Evolutionary conservation across 169 alveolate species (phyloP), one percentile per base, ranked within the genome.

Genomic region (Fabrea salina): DNA sequence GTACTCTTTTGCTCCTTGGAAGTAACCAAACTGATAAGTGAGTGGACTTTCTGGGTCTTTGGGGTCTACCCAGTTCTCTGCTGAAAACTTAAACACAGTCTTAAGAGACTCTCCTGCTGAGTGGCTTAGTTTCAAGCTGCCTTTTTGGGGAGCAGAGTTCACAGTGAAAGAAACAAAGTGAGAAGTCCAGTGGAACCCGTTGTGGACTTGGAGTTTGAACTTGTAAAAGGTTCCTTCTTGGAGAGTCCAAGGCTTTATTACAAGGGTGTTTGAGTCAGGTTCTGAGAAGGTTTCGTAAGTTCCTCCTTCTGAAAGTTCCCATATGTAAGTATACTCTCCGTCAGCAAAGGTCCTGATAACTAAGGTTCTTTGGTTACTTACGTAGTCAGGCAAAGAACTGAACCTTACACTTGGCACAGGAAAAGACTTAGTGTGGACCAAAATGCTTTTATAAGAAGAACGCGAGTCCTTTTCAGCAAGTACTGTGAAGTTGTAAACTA

Each of bases 11-110:
- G 27, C 41, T 5, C 39, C 39, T 22, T 22, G n/a, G 5, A 39
- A 22, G 54, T 19, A 64, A 25, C 75, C 75, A 64, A 64, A 64
- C 57, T 64, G 75, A 64, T 64, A 64, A 30, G 2, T 37, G 11
- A 64, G 22, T n/a, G 66, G 66, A 19, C 13, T n/a, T n/a, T 33
- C 22, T 19, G 75, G 27, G 0, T 3, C 2, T 8, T 41, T 40
- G 4, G 75, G 19, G 32, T 41, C 50, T 0, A 41, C 4, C 75
- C 75, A 64, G 7, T 35, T 19, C 16, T 25, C 32, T 25, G 75
- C 75, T 3, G 16, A 25, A 32, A 64, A 19, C n/a, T 64, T 32
- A 35, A 64, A 64, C 35, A 64, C 32, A 16, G 75, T 64, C 35
- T 33, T 19, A 64, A 39, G 41, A 19, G 27, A 51, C 16, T 25